These are phyloP conservation scores for Septoria petroselini DNA, from an alignment of 2,329 filamentous ascomycete species.

Conservation along the genomic window DNA sequence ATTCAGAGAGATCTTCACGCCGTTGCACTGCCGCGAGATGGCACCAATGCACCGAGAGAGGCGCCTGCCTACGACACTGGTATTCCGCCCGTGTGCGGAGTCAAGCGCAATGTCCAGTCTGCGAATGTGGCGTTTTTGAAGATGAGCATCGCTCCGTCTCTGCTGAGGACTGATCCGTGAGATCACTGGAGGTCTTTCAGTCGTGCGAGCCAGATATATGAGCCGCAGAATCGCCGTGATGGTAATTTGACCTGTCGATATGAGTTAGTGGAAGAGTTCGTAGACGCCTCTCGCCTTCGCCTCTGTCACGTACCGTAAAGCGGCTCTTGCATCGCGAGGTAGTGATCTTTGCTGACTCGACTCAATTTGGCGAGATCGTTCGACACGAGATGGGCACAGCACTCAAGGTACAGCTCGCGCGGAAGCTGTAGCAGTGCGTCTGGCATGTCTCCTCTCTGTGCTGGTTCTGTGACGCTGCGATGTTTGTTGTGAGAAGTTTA, in stretches of 20 bases:
- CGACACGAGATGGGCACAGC: slow-evolving; percentile 21
- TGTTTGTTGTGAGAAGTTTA: too few species aligned
- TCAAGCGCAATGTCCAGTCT: slow-evolving; percentile 19
- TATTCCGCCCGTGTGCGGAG: background rate
- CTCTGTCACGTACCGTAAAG: slow-evolving; percentile 23
- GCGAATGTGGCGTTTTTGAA: slow-evolving; percentile 24
- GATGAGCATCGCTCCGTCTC: slow-evolving; percentile 23
- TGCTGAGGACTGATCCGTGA: slow-evolving; percentile 24
- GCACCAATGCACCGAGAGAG: slow-evolving; percentile 24
- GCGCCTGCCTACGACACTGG: slow-evolving; percentile 11
- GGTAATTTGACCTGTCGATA: background rate
- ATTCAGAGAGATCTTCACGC: slow-evolving; percentile 17
- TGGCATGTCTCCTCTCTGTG: slow-evolving; percentile 5
- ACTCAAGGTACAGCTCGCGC: slow-evolving; percentile 27
- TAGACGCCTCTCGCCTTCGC: background rate
- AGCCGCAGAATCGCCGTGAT: slow-evolving; percentile 2
- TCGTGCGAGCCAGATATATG: slow-evolving; percentile 21
- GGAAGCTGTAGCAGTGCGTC: slow-evolving; percentile 23
- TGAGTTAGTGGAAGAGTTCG: background rate
- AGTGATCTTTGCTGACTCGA: slow-evolving; percentile 21
- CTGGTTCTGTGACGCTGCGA: background rate
- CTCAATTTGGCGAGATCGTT: slow-evolving; percentile 21
- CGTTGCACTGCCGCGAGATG: slow-evolving; percentile 14
- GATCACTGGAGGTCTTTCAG: slow-evolving; percentile 20
- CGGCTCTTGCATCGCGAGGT: slow-evolving; percentile 26